phyloP scores from a whole-genome alignment of 805 yeast genomes.

The Saccharomycopsis guyanensis region DNA sequence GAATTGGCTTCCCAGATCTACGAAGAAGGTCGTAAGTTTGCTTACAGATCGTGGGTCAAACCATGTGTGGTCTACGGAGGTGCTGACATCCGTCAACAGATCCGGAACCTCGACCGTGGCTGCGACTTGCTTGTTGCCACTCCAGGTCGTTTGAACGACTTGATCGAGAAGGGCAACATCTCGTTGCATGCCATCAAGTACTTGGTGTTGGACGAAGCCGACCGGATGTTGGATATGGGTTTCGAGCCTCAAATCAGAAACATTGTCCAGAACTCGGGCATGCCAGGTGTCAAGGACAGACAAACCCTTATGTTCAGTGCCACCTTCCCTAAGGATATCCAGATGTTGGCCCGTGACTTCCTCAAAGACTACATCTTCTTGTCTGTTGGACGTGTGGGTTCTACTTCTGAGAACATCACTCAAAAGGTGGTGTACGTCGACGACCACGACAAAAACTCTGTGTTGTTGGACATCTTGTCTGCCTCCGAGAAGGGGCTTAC shows the following conservation, averaged over 20 bases:
- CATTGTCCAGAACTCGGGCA: slow-evolving; percentile 95
- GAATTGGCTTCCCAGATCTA: slow-evolving; percentile 95
- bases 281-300: slow-evolving; percentile 87
- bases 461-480: slow-evolving; percentile 79
- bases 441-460: slow-evolving; percentile 84
- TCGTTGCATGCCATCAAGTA: slow-evolving; percentile 86
- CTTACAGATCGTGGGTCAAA: slow-evolving; percentile 97
- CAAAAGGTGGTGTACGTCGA: slow-evolving; percentile 91
- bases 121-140: slow-evolving; percentile 97
- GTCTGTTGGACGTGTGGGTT: slow-evolving; percentile 98
- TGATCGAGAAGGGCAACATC: slow-evolving; percentile 90
- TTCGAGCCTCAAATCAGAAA: slow-evolving; percentile 99
- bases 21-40: slow-evolving; percentile 91
- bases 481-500: slow-evolving; percentile 79
- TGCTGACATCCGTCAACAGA: slow-evolving; percentile 84
- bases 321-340: slow-evolving; percentile 97
- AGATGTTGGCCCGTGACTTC: slow-evolving; percentile 94
- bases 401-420: slow-evolving; percentile 96
- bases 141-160: slow-evolving; percentile 97
- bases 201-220: slow-evolving; percentile 97
- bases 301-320: slow-evolving; percentile 99
- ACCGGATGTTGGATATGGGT: slow-evolving; percentile 99
- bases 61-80: slow-evolving; percentile 98
- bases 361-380: slow-evolving; percentile 91
- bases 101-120: slow-evolving; percentile 83